A percentile compares a stretch with the other conserved stretches of the same genome.
These are phyloP conservation scores for Phlebiopsis gigantea DNA, from an alignment of 768 basidiomycete genomes.

Conservation along the genomic window DNA sequence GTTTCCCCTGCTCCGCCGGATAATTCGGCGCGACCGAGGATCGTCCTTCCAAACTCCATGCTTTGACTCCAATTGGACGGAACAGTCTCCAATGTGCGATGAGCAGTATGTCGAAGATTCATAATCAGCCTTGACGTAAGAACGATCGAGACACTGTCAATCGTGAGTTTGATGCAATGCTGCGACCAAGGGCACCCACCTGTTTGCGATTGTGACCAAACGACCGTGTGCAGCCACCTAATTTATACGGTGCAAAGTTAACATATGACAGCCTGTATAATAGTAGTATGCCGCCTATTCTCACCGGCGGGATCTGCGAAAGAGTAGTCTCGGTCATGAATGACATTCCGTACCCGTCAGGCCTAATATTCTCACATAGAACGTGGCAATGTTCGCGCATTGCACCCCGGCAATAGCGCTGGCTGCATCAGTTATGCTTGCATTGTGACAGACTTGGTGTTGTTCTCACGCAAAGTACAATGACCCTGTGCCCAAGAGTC, in stretches of 20 bases:
- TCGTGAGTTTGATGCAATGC: neutral
- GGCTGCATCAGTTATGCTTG: too few relatives aligned
- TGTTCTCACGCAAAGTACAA: neutral
- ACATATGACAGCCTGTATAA: neutral
- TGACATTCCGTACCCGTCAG: too few relatives aligned
- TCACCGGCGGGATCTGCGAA: neutral
- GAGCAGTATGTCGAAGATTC: neutral
- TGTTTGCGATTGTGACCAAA: neutral
- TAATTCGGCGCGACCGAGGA: neutral
- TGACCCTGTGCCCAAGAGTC: neutral
- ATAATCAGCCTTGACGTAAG: neutral
- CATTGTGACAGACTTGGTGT: neutral
- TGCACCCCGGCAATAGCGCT: neutral
- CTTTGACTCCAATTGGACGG: neutral
- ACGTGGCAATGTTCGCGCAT: neutral
- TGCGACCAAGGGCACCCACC: neutral
- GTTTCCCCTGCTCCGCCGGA: too few relatives aligned
- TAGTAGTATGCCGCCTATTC: neutral
- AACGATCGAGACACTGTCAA: neutral
- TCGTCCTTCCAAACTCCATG: neutral
- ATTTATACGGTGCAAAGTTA: neutral
- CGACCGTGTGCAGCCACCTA: neutral
- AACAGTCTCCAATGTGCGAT: neutral
- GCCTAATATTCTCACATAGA: neutral
- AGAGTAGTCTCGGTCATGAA: too few relatives aligned